Percentiles rank a stretch among this genome's conserved stretches.
Evolutionary conservation across 441 rosid species (phyloP).

Genomic region (Aquilaria agallochum): DNA sequence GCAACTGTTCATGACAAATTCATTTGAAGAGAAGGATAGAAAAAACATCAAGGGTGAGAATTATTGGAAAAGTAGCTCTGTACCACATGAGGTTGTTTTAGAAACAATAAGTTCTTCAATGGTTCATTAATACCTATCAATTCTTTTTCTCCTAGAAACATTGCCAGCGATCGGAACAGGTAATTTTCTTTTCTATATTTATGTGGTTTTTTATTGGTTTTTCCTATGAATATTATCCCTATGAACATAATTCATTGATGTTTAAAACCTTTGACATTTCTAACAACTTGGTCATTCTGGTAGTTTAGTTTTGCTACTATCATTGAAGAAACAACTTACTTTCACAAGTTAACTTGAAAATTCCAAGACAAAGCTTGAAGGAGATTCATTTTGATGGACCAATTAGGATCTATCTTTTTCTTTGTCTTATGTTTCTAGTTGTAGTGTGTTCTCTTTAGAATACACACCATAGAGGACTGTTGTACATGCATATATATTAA

Average conservation of each 20-base stretch:
- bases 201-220: background rate
- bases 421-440: too few species aligned
- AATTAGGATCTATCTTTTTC: too few species aligned
- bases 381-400: too few species aligned
- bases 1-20: slow-evolving; percentile 33
- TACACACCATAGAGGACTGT: too few species aligned
- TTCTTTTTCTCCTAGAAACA: slow-evolving; percentile 53
- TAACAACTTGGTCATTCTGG: too few species aligned
- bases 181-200: slow-evolving; percentile 23
- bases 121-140: slow-evolving; percentile 65
- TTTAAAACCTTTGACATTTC: background rate
- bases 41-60: slow-evolving; percentile 43
- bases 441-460: too few species aligned
- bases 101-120: slow-evolving; percentile 58
- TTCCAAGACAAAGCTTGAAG: too few species aligned
- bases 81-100: slow-evolving; percentile 32
- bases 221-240: background rate
- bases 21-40: slow-evolving; percentile 40
- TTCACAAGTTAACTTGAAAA: too few species aligned
- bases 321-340: slow-evolving; percentile 1
- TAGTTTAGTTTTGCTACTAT: slow-evolving; percentile 2
- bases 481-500: too few species aligned
- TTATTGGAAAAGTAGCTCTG: slow-evolving; percentile 36
- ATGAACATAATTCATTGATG: background rate
- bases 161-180: slow-evolving; percentile 59